Percentiles rank a stretch among this genome's conserved stretches.
Evolutionary conservation across 148 eudicot genomes (phyloP).

Genomic region (Diospyros kaki): DNA sequence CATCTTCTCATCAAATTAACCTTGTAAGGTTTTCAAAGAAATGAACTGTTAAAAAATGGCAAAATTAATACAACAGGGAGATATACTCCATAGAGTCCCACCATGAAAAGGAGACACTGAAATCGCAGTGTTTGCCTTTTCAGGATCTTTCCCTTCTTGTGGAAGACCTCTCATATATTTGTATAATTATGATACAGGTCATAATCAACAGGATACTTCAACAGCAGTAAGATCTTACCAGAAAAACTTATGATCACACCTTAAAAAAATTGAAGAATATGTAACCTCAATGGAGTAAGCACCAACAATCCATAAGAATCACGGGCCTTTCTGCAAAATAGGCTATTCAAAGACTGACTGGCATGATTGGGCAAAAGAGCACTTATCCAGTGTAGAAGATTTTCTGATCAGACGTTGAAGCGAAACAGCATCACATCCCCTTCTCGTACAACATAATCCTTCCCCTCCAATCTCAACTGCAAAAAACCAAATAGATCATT

Average conservation of each 20-base stretch:
- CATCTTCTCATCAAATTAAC: not conserved
- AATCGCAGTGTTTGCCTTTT: not conserved
- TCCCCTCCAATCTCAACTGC: constrained; percentile 90
- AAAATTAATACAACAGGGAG: not conserved
- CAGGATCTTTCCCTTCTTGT: not conserved
- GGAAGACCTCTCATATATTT: not conserved
- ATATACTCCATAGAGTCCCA: too few relatives aligned
- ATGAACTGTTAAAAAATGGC: not conserved
- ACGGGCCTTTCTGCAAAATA: not conserved
- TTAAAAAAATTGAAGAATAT: not conserved
- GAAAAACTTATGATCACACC: not conserved
- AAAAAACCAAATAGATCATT: constrained; percentile 18
- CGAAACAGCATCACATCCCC: constrained; percentile 91
- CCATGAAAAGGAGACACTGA: not conserved
- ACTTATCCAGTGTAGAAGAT: not conserved
- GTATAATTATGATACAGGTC: too few relatives aligned
- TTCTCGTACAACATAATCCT: constrained; percentile 78
- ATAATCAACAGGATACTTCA: not conserved
- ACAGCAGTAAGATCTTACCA: not conserved
- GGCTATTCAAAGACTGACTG: too few relatives aligned
- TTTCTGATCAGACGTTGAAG: constrained; percentile 59
- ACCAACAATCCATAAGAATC: not conserved
- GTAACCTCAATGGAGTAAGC: not conserved
- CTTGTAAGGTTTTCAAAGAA: not conserved
- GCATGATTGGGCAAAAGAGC: not conserved